Conservation (phyloP, 2,329 filamentous ascomycete species). For the Harringtonia aguacate region DNA sequence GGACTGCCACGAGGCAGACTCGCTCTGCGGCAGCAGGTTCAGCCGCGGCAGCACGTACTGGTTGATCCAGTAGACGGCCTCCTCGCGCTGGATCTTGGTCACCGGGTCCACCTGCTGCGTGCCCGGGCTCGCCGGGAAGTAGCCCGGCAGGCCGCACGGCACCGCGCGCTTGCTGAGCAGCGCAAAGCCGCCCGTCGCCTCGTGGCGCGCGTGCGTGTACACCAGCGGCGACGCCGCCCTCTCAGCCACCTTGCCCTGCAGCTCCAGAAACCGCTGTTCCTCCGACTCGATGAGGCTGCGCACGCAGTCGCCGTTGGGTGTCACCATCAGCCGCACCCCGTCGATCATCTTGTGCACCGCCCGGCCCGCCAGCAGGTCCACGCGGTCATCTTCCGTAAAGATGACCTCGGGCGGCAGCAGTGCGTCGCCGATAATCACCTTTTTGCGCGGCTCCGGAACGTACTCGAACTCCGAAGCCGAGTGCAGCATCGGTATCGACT, state of each 20-base stretch:
- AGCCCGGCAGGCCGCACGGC: conserved; percentile 51
- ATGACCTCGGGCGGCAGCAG: conserved; percentile 30
- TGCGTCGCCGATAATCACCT: conserved; percentile 6
- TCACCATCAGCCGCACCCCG: conserved; percentile 59
- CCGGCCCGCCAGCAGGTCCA: conserved; percentile 41
- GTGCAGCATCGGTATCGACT: neutral
- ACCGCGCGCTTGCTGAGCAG: conserved; percentile 55
- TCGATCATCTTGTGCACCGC: conserved; percentile 53
- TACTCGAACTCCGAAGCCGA: conserved; percentile 1
- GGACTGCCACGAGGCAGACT: conserved; percentile 21
- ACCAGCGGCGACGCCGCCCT: conserved; percentile 40
- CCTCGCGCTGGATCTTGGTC: conserved; percentile 55
- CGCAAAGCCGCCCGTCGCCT: conserved; percentile 46
- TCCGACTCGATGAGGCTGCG: conserved; percentile 58
- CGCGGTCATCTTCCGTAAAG: conserved; percentile 43
- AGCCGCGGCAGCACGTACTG: conserved; percentile 54
- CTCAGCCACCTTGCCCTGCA: conserved; percentile 49
- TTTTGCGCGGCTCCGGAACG: neutral
- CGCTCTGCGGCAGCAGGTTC: conserved; percentile 39
- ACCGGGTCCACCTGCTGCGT: conserved; percentile 45
- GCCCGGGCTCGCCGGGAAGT: conserved; percentile 41
- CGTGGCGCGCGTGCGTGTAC: conserved; percentile 45
- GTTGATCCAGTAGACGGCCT: conserved; percentile 58
- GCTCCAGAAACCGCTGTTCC: conserved; percentile 57
- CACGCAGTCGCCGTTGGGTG: conserved; percentile 67